Conservation (phyloP, 495 filamentous ascomycete genomes). For the Aspergillus wentii region DNA sequence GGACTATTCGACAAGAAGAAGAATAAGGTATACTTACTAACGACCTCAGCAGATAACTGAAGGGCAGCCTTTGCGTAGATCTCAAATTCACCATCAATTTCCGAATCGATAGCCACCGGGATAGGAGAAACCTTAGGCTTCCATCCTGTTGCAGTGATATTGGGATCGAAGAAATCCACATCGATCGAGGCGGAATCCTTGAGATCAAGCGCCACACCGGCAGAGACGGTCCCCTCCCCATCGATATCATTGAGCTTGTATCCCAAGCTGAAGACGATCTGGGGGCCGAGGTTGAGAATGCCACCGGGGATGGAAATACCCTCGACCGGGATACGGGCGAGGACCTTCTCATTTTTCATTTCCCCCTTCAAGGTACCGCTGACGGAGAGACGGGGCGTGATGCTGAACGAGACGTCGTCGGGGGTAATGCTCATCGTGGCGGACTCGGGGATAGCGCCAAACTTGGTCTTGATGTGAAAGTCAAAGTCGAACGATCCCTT, state of each 20-base stretch:
- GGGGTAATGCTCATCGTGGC: constrained; percentile 21
- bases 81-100: constrained; percentile 15
- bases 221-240: constrained; percentile 18
- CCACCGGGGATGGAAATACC: constrained; percentile 24
- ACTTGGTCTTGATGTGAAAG: constrained; percentile 23
- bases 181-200: constrained; percentile 20
- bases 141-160: constrained; percentile 25
- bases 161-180: constrained; percentile 22
- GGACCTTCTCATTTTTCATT: constrained; percentile 13
- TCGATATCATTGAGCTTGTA: constrained; percentile 19
- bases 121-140: constrained; percentile 15
- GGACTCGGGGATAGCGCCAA: constrained; percentile 18
- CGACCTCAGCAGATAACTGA: constrained; percentile 19
- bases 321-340: constrained; percentile 26
- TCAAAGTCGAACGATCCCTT: constrained; percentile 29
- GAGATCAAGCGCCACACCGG: constrained; percentile 18
- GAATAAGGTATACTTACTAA: constrained; percentile 19
- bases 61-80: constrained; percentile 22
- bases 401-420: constrained; percentile 20
- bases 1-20: not conserved
- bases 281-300: constrained; percentile 28
- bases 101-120: constrained; percentile 20
- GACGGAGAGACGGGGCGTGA: constrained; percentile 18
- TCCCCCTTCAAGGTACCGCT: constrained; percentile 19
- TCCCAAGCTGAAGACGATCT: constrained; percentile 25